Evolutionary conservation across 2,329 filamentous ascomycete genomes (phyloP).

Genomic region (Fusarium sp.): DNA sequence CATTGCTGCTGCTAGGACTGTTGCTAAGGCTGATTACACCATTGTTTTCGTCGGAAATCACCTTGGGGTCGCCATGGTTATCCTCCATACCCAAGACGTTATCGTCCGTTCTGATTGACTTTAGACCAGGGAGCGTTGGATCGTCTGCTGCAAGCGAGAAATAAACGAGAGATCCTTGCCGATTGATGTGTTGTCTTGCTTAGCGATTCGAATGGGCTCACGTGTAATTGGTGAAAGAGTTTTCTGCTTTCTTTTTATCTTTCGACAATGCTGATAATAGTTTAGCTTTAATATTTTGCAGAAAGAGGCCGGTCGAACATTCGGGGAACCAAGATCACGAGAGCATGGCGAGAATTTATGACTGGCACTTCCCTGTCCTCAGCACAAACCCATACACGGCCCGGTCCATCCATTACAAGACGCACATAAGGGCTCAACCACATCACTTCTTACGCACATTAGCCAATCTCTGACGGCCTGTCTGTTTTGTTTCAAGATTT

Average conservation of each 20-base stretch:
- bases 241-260: conserved; percentile 18
- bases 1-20: conserved; percentile 31
- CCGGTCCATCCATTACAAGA: conserved; percentile 30
- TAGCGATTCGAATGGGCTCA: conserved; percentile 14
- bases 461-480: not conserved
- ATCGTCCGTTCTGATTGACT: conserved; percentile 4
- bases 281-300: conserved; percentile 18
- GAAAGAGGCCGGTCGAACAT: not conserved
- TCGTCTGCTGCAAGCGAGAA: conserved; percentile 27
- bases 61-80: conserved; percentile 1
- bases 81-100: conserved; percentile 22
- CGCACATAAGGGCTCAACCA: conserved; percentile 15
- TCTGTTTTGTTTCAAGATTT: not conserved
- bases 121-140: conserved; percentile 31
- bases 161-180: conserved; percentile 29
- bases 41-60: not conserved
- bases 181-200: conserved; percentile 13
- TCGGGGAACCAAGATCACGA: conserved; percentile 14
- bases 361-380: conserved; percentile 5
- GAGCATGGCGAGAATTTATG: conserved; percentile 22
- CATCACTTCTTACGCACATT: conserved; percentile 16
- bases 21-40: conserved; percentile 29
- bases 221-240: conserved; percentile 10
- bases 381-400: conserved; percentile 21
- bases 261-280: conserved; percentile 5